Conservation (phyloP, 805 yeast genomes). For the Metschnikowia bowlesiae region DNA sequence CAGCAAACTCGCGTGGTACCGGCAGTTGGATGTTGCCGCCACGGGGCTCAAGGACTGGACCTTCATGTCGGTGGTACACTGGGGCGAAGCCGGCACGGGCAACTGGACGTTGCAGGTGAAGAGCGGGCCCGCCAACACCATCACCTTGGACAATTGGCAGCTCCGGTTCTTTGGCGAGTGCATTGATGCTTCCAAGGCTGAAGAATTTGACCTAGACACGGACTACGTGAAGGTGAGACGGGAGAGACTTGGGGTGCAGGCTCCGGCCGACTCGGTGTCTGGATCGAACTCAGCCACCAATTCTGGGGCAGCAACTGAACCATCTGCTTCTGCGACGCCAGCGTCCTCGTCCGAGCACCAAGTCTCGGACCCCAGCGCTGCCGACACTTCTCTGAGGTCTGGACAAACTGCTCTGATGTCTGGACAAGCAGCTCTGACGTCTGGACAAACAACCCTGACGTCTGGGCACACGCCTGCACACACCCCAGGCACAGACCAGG, state of each 20-base stretch:
- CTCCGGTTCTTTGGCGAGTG: slow-evolving; percentile 79
- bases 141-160: slow-evolving; percentile 62
- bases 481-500: too few relatives aligned
- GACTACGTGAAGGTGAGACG: slow-evolving; percentile 42
- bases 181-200: slow-evolving; percentile 58
- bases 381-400: too few relatives aligned
- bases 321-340: not conserved
- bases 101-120: slow-evolving; percentile 72
- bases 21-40: slow-evolving; percentile 52
- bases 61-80: slow-evolving; percentile 96
- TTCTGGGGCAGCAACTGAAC: not conserved
- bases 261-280: not conserved
- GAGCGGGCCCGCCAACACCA: slow-evolving; percentile 32
- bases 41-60: slow-evolving; percentile 79
- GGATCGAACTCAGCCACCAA: slow-evolving; percentile 3
- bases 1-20: slow-evolving; percentile 67
- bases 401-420: too few relatives aligned
- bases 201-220: slow-evolving; percentile 46
- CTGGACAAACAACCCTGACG: too few relatives aligned
- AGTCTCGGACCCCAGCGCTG: too few relatives aligned
- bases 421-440: too few relatives aligned
- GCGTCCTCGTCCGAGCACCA: too few relatives aligned
- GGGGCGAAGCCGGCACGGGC: slow-evolving; percentile 85
- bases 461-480: too few relatives aligned
- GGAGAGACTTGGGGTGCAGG: slow-evolving; percentile 17